phyloP scores from a whole-genome alignment of 2,329 filamentous ascomycete genomes.

The Beauveria medogensis region DNA sequence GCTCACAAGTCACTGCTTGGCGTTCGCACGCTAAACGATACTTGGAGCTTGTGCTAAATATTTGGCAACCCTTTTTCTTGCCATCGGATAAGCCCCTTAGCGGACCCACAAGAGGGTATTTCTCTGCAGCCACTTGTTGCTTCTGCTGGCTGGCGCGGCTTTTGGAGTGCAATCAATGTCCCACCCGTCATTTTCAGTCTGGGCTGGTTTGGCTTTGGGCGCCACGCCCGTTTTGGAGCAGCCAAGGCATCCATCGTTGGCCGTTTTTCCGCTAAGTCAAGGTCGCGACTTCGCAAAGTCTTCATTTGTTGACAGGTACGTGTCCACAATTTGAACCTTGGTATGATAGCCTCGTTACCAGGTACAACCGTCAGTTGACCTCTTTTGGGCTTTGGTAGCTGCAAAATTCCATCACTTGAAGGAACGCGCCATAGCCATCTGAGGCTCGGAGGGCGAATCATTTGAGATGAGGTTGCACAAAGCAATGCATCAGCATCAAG shows the following conservation, averaged over 20 bases:
- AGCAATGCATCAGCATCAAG: neutral
- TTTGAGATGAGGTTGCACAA: neutral
- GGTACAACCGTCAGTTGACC: neutral
- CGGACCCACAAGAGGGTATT: conserved; percentile 1
- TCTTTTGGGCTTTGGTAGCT: neutral
- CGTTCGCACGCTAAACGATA: neutral
- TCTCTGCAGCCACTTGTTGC: conserved; percentile 5
- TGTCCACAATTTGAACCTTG: neutral
- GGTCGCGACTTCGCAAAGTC: neutral
- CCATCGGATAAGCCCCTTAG: conserved; percentile 11
- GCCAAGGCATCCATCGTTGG: neutral
- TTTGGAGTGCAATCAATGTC: neutral
- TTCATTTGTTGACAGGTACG: neutral
- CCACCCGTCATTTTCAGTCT: neutral
- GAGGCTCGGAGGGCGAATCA: neutral
- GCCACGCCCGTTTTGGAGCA: conserved; percentile 11
- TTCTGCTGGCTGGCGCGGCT: neutral
- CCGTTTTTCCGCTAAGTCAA: neutral
- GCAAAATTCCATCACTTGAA: neutral
- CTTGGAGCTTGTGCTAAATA: neutral
- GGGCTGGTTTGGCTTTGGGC: neutral
- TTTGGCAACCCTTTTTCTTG: neutral
- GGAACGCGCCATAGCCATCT: neutral
- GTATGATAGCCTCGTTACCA: neutral
- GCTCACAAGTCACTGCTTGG: neutral